phyloP scores from a whole-genome alignment of 2,329 filamentous ascomycete genomes.

The Alternaria sp. region DNA sequence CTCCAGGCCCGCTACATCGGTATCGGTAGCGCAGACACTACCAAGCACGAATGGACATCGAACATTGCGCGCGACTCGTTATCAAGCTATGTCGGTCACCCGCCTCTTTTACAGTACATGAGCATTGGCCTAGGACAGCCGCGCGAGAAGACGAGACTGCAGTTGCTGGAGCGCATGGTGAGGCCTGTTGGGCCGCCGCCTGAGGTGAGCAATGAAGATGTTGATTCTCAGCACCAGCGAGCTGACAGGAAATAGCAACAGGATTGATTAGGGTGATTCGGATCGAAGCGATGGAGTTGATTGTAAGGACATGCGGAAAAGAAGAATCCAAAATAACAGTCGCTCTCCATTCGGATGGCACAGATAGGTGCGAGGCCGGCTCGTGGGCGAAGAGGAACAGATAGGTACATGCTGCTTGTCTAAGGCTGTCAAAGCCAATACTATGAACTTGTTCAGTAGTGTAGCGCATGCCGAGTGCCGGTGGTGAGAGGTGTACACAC shows the following conservation, averaged over 20 bases:
- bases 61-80: constrained; percentile 96
- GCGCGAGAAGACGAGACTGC: constrained; percentile 77
- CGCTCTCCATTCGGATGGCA: constrained; percentile 3
- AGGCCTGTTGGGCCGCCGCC: constrained; percentile 72
- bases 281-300: background rate
- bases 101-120: constrained; percentile 87
- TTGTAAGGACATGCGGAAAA: constrained; percentile 3
- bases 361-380: constrained; percentile 10
- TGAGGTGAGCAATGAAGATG: constrained; percentile 56
- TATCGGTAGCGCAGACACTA: constrained; percentile 95
- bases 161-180: constrained; percentile 79
- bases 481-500: constrained; percentile 11
- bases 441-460: constrained; percentile 14
- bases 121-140: constrained; percentile 87
- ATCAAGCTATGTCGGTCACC: constrained; percentile 87
- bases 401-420: constrained; percentile 17
- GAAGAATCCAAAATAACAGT: constrained; percentile 8
- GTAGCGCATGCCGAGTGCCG: constrained; percentile 8
- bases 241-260: constrained; percentile 30
- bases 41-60: constrained; percentile 95
- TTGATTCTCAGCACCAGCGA: background rate
- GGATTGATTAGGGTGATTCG: constrained; percentile 23
- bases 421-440: constrained; percentile 11
- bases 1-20: constrained; percentile 96
- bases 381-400: constrained; percentile 7